Evolutionary conservation across 208 protist species (phyloP).

Genomic region (Hexamita inflata): DNA sequence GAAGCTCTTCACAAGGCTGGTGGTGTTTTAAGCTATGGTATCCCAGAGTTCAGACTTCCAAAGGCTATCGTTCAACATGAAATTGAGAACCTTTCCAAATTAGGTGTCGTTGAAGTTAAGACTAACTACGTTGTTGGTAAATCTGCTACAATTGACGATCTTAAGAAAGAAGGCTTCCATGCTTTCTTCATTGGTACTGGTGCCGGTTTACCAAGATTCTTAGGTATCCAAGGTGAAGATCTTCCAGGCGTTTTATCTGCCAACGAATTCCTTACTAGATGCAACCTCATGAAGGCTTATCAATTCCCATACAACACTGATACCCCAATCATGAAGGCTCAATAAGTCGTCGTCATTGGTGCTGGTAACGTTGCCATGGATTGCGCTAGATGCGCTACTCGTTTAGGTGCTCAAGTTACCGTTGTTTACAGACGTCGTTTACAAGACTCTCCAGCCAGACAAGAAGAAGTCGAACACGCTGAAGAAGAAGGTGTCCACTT

Average conservation of each 20-base stretch:
- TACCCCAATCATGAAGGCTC: background rate
- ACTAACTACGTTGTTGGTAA: conserved; percentile 10
- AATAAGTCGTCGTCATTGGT: conserved; percentile 24
- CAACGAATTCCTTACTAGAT: conserved; percentile 19
- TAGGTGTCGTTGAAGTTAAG: conserved; percentile 19
- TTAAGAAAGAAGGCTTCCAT: background rate
- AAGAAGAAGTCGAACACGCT: conserved; percentile 22
- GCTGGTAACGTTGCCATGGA: conserved; percentile 29
- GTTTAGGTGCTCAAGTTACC: conserved; percentile 17
- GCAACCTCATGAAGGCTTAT: conserved; percentile 15
- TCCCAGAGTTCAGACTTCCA: conserved; percentile 32
- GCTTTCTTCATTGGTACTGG: conserved; percentile 33
- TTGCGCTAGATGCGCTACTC: background rate
- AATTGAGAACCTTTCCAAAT: background rate
- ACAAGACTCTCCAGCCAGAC: background rate
- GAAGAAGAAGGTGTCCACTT: conserved; percentile 22
- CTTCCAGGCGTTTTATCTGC: conserved; percentile 19
- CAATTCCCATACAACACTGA: background rate
- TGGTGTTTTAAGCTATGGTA: conserved; percentile 29
- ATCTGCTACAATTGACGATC: background rate
- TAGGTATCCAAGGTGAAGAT: conserved; percentile 26
- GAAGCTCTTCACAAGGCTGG: conserved; percentile 18
- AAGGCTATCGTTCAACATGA: conserved; percentile 25
- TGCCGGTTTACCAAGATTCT: conserved; percentile 6
- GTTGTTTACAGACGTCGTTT: conserved; percentile 19